Evolutionary conservation across 352 stramenopile genomes (phyloP).

Genomic region (Plasmopara halstedii): DNA sequence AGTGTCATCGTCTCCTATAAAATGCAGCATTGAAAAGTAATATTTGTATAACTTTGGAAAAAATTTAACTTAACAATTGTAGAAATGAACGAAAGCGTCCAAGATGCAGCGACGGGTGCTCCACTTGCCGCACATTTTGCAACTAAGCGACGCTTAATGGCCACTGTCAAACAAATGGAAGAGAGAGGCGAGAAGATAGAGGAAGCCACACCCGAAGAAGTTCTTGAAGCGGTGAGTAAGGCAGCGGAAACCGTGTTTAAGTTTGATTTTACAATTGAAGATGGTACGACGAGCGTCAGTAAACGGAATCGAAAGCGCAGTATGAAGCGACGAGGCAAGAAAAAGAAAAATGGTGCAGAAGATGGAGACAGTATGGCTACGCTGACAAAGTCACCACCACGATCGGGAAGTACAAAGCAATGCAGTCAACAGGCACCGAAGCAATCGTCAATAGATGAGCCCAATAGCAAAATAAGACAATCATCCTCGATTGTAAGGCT

Average conservation of each 20-base stretch:
- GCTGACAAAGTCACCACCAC: conserved; percentile 6
- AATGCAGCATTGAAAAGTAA: background rate
- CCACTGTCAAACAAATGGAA: conserved; percentile 24
- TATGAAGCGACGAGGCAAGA: conserved; percentile 19
- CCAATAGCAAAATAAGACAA: background rate
- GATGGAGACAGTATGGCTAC: conserved; percentile 1
- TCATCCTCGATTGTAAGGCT: conserved; percentile 46
- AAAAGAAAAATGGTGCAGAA: background rate
- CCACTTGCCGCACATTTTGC: conserved; percentile 45
- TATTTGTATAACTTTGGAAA: no score
- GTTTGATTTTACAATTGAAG: conserved; percentile 38
- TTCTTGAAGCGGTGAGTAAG: conserved; percentile 19
- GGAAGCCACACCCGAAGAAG: conserved; percentile 27
- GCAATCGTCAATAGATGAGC: conserved; percentile 6
- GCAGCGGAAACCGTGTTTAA: conserved; percentile 31
- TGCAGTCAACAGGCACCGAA: background rate
- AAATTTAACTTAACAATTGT: no score
- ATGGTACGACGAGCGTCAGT: conserved; percentile 2
- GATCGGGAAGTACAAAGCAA: conserved; percentile 10
- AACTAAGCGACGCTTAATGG: conserved; percentile 30
- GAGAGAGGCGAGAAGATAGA: conserved; percentile 21
- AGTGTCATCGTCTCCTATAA: conserved; percentile 29
- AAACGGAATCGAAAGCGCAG: conserved; percentile 30
- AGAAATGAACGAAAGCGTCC: no score
- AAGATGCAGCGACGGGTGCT: conserved; percentile 16